Evolutionary conservation across 2,329 filamentous ascomycete genomes (phyloP).

Genomic region (Seiridium cupressi): DNA sequence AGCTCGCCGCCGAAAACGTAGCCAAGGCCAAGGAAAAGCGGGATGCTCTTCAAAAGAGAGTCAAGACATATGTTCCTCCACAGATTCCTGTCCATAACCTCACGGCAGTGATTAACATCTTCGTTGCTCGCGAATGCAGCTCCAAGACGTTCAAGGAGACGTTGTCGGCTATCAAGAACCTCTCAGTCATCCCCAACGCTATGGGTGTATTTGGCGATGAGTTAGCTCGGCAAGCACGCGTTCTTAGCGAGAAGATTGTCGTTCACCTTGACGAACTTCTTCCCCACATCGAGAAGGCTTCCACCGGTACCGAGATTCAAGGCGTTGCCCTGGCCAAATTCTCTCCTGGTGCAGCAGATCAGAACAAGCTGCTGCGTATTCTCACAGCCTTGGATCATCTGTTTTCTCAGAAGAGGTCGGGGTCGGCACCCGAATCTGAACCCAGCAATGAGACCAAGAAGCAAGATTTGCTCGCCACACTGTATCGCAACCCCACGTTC

Average conservation of each 20-base stretch:
- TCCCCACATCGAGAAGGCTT: constrained; percentile 81
- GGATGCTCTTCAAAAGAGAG: constrained; percentile 43
- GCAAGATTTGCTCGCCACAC: constrained; percentile 78
- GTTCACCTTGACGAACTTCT: constrained; percentile 81
- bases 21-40: constrained; percentile 38
- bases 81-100: constrained; percentile 87
- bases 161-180: constrained; percentile 96
- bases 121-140: constrained; percentile 93
- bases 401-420: constrained; percentile 73
- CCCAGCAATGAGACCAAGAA: constrained; percentile 61
- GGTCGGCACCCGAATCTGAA: constrained; percentile 43
- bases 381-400: constrained; percentile 93
- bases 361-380: constrained; percentile 91
- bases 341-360: constrained; percentile 91
- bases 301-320: constrained; percentile 91
- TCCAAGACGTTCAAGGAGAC: constrained; percentile 98
- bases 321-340: constrained; percentile 93
- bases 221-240: constrained; percentile 81
- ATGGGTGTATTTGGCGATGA: constrained; percentile 92
- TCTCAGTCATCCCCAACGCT: constrained; percentile 87
- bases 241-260: constrained; percentile 81
- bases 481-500: constrained; percentile 91
- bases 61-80: constrained; percentile 70
- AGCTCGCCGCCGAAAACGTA: constrained; percentile 1
- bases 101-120: constrained; percentile 91